Percentiles rank a stretch among this genome's conserved stretches.
Conservation (phyloP, 2,329 filamentous ascomycete genomes). For the Leptographium lundbergii region DNA sequence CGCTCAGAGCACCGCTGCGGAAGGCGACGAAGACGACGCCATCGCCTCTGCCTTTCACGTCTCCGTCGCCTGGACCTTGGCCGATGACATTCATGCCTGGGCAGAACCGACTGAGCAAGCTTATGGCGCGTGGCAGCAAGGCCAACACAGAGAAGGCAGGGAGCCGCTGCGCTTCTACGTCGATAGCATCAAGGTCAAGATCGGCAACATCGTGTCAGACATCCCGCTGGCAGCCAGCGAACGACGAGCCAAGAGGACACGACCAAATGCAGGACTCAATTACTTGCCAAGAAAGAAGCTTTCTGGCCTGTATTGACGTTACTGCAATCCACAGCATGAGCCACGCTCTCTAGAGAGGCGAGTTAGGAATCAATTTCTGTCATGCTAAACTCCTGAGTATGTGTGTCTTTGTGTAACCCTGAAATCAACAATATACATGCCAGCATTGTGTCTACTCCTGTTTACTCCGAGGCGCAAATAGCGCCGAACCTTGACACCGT, state of each 20-base stretch:
- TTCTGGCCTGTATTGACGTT: neutral
- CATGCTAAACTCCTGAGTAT: neutral
- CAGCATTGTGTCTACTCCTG: neutral
- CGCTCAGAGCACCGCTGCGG: slow-evolving; percentile 12
- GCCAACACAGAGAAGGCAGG: slow-evolving; percentile 4
- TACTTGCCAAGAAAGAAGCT: neutral
- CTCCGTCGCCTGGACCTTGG: slow-evolving; percentile 75
- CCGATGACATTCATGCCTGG: slow-evolving; percentile 33
- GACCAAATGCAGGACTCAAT: neutral
- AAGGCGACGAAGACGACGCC: neutral
- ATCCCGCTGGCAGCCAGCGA: slow-evolving; percentile 17
- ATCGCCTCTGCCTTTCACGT: slow-evolving; percentile 56
- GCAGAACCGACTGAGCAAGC: slow-evolving; percentile 21
- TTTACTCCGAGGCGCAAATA: neutral
- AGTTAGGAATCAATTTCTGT: neutral
- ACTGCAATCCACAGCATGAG: no score
- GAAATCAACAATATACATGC: neutral
- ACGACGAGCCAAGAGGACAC: neutral
- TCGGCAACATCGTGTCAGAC: slow-evolving; percentile 55
- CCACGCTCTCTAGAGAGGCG: neutral
- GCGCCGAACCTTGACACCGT: neutral
- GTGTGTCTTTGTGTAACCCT: neutral
- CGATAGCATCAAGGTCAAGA: slow-evolving; percentile 56
- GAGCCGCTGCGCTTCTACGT: slow-evolving; percentile 37
- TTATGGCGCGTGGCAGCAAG: slow-evolving; percentile 14